Conservation (phyloP, 2,329 filamentous ascomycete genomes). For the Aschersonia sp. region DNA sequence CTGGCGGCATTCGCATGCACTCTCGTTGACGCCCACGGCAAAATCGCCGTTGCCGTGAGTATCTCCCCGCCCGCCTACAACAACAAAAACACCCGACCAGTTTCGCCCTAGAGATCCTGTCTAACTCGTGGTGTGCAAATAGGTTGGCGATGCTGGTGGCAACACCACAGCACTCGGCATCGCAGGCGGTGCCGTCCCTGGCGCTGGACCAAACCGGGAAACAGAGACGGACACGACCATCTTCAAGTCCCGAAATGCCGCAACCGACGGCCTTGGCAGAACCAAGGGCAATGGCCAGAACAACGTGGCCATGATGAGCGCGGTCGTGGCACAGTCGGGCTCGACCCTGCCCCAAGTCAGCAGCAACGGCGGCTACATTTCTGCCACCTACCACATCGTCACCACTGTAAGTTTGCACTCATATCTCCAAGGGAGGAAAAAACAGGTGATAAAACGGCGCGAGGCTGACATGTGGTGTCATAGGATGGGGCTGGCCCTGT, state of each 20-base stretch:
- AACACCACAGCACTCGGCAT: slow-evolving; percentile 24
- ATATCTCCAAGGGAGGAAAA: too few species aligned
- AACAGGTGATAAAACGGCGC: too few species aligned
- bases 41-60: slow-evolving; percentile 9
- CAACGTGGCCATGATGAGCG: slow-evolving; percentile 14
- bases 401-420: slow-evolving; percentile 13
- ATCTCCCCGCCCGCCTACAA: too few species aligned
- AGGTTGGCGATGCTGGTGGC: slow-evolving; percentile 18
- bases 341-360: slow-evolving; percentile 24
- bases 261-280: slow-evolving; percentile 21
- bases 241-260: slow-evolving; percentile 20
- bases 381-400: slow-evolving; percentile 23
- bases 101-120: background rate
- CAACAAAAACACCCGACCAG: too few species aligned
- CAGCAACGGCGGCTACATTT: slow-evolving; percentile 15
- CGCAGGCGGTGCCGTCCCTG: slow-evolving; percentile 22
- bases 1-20: slow-evolving; percentile 9
- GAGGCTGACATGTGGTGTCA: too few species aligned
- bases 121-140: background rate
- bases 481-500: slow-evolving; percentile 22
- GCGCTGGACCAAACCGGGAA: slow-evolving; percentile 21
- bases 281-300: slow-evolving; percentile 22
- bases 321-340: slow-evolving; percentile 21
- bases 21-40: slow-evolving; percentile 15
- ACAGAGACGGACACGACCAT: slow-evolving; percentile 31